Base-by-base conservation (phyloP, 2,329 filamentous ascomycete species). In the Cytospora schulzeri region DNA sequence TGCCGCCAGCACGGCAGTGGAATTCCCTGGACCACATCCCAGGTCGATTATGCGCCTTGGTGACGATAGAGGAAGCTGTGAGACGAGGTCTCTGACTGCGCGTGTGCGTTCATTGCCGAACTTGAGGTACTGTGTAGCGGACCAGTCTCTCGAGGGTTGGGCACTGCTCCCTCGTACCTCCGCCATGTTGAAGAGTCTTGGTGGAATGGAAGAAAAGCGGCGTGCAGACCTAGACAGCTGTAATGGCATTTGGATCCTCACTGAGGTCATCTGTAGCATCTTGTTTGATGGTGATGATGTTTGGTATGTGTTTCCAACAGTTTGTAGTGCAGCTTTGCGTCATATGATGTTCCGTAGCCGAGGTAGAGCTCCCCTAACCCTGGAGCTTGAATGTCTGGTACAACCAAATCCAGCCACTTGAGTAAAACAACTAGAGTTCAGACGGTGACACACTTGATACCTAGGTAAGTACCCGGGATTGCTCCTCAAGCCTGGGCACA, bases 1-100 rank as follows among this genome's bases (percentile, higher is more conserved):
- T 3, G 71, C 68, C 5, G 74, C 72, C 1, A 88, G 77, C 1
- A 81, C 79, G 1, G 74, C 72, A 0, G 85, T 88, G 2, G 82
- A 85, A 74, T 87, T 88, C 6, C 82, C 85, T 0, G 85, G 85
- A 0, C 85, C 85, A 71, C 85, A 88, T 68, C 85, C 85, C 1
- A 88, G 76, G 65, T 88, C 85, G 68, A 85, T 75, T 68, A 88
- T 80, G 31, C 71, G 74, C 12, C 74, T 70, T n/a, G 82, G 74
- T 0, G 70, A 62, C 17, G 74, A 68, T 1, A 81, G 74, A 0
- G 76, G 75, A 2, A 86, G 71, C 35, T 79, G 81, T 7, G 79
- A 67, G 11, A 88, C 73, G 1, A 88, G 79, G 66, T 88, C 85
- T 51, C 78, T 75, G 0, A 81, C 78, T 8, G 85, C 78, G 3